Evolutionary conservation across 257 asterid genomes (phyloP), one percentile per base, ranked within the genome.

Genomic region (Eucommia ulmoides): DNA sequence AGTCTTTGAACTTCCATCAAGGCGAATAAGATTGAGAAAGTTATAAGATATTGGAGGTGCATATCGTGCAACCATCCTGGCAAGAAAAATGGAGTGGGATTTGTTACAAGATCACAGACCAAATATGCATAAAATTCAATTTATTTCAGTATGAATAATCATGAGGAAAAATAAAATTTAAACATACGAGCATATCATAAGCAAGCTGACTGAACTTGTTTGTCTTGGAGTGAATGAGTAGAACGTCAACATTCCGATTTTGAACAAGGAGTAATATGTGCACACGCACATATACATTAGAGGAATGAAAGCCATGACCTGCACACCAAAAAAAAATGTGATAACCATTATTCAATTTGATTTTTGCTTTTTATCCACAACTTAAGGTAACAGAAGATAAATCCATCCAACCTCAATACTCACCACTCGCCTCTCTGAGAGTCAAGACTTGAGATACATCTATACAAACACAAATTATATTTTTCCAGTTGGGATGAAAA

Each of bases 161-260:
- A 42, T 41, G 24, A 20, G 24, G 45, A 44, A 41, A 52, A 62
- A n/a, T n/a, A n/a, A n/a, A n/a, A n/a, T n/a, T n/a, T n/a, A n/a
- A 21, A 68, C 88, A 7, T 82, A 82, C 96, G 93, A 78, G 94
- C 94, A 86, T 66, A 86, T 86, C 96, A 82, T 82, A 41, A 86
- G 86, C 86, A 86, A 73, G 74, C 92, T 82, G 64, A 82, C 96
- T 22, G 96, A 74, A 59, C 82, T 86, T 60, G 96, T 82, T 70
- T 80, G 96, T 57, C 76, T 53, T 45, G 94, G 94, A 33, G 94
- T 80, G 38, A 83, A 62, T 17, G 80, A 81, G 59, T 80, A 87
- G 64, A 87, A 82, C 50, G 82, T 80, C 64, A 82, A 66, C 96
- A 79, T 87, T 41, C 94, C 96, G 12, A 80, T 71, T 66, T 83